Base-by-base conservation (phyloP, 129 eudicot species). In the Rutidosis leptorrhynchoides region DNA sequence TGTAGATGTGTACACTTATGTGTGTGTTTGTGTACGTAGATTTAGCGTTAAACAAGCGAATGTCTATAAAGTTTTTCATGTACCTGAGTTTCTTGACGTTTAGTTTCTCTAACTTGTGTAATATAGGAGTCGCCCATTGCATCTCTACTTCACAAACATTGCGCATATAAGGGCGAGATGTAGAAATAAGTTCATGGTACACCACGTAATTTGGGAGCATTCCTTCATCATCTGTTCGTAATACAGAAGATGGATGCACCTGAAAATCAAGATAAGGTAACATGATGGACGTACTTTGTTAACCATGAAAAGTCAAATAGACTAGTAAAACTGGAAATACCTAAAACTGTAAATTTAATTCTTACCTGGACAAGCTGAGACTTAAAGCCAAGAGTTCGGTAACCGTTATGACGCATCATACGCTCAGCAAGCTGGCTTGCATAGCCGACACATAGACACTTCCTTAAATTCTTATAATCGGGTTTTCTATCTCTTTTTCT, bases 181-280 rank as follows among this genome's bases (percentile, higher is more conserved):
- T 94, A 64, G 88, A 65, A 20, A 94, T 83, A 55, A 94, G 92
- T 72, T 94, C 99, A 65, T 89, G 99, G 68, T 86, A 94, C 63
- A 94, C 82, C 20, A 89, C 99, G 78, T 89, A 94, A 79, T 86
- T 84, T 35, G 99, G 97, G n/a, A 82, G 86, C 86, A 86, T 74
- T 24, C 99, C 99, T 37, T 94, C 97, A 4, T 89, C 99, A 74
- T 94, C 95, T 65, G 90, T 24, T 73, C 73, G 72, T 69, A 94
- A 71, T 54, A 84, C 97, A 28, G 95, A 94, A 25, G 95, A 94
- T 11, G 99, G 99, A 71, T 94, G 99, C 32, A 88, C 98, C 98
- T 91, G 24, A 51, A 67, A 27, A 64, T 16, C 22, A 23, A 77
- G 26, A 17, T 49, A n/a, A 2, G 0, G 55, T 49, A 49, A 49